These are phyloP conservation scores for Meredithiella fracta DNA, from an alignment of 2,329 filamentous ascomycete species.

Conservation along the genomic window DNA sequence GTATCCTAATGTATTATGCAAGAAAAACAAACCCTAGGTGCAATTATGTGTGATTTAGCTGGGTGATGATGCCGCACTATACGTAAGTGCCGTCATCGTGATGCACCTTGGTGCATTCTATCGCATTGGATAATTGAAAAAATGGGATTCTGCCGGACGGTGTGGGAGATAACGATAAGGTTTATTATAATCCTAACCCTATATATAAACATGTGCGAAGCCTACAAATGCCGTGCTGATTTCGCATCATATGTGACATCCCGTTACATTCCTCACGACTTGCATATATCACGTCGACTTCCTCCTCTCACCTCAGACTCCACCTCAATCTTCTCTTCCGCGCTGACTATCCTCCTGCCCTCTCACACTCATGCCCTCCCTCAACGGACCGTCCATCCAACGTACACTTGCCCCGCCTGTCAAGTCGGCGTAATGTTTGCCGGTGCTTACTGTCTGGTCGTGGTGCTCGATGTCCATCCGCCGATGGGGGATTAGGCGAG, in stretches of 20 bases:
- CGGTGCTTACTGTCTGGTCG: conserved; percentile 1
- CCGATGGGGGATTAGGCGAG: neutral
- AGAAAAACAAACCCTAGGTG: neutral
- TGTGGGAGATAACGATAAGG: conserved; percentile 7
- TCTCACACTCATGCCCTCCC: no score
- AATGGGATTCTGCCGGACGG: conserved; percentile 14
- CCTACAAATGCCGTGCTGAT: neutral
- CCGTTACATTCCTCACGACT: no score
- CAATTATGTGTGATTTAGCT: neutral
- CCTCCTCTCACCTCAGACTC: no score
- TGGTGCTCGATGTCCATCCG: neutral
- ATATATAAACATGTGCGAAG: neutral
- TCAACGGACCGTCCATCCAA: no score
- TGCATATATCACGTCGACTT: no score
- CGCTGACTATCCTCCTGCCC: no score
- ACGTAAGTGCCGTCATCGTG: neutral
- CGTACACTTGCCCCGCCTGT: neutral
- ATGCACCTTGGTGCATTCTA: neutral
- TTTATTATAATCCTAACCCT: neutral
- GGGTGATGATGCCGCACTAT: neutral
- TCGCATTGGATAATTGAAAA: neutral
- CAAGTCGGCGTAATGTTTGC: neutral
- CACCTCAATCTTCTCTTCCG: no score
- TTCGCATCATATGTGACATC: neutral
- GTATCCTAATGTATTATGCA: neutral